phyloP scores from a whole-genome alignment of 495 filamentous ascomycete genomes.

The Hyaloscypha finlandica region DNA sequence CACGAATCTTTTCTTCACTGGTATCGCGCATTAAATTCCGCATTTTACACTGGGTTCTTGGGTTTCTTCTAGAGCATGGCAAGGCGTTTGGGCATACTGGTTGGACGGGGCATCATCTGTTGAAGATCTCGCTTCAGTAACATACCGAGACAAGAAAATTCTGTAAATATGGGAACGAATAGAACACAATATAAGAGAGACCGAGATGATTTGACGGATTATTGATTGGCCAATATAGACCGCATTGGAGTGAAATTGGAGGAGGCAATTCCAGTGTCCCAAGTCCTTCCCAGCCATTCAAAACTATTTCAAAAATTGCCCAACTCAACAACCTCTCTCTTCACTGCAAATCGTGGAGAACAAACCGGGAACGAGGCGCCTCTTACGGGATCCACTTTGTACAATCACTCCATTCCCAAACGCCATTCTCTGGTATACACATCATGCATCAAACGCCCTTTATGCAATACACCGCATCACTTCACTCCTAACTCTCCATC shows the following conservation, averaged over 20 bases:
- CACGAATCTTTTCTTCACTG: slow-evolving; percentile 78
- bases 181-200: slow-evolving; percentile 1
- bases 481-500: not conserved
- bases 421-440: slow-evolving; percentile 5
- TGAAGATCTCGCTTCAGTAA: too few species aligned
- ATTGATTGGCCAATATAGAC: not conserved
- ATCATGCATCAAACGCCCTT: slow-evolving; percentile 5
- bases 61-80: slow-evolving; percentile 7
- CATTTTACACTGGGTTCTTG: not conserved
- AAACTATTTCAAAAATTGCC: too few species aligned
- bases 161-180: slow-evolving; percentile 9
- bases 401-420: slow-evolving; percentile 5
- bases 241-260: not conserved
- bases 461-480: not conserved
- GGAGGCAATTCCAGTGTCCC: not conserved
- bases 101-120: not conserved
- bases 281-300: not conserved
- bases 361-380: too few species aligned
- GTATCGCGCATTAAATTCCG: slow-evolving; percentile 12
- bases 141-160: not conserved
- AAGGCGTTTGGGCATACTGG: slow-evolving; percentile 11
- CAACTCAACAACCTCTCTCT: too few species aligned
- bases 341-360: too few species aligned
- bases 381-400: not conserved
- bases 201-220: not conserved